Percentiles rank a stretch among this genome's conserved stretches.
Conservation (phyloP, 2,329 filamentous ascomycete species). For the Arthrinium phaeospermum region DNA sequence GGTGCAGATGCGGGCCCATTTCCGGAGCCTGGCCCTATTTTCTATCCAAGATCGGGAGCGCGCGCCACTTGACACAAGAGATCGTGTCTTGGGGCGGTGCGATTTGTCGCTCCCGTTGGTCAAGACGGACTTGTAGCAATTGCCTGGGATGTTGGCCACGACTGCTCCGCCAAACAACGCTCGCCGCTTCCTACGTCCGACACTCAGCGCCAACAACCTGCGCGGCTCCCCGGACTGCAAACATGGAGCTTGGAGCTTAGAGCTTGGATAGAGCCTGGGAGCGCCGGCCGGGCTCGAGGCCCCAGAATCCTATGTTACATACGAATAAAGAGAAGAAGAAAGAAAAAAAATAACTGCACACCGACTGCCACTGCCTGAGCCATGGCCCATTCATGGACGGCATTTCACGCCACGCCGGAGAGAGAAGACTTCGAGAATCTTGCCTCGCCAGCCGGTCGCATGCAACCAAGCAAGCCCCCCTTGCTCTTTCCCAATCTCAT, state of each 20-base stretch:
- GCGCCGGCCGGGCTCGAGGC: conserved; percentile 27
- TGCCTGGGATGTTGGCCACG: conserved; percentile 28
- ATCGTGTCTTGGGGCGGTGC: conserved; percentile 22
- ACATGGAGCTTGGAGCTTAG: not conserved
- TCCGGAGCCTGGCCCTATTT: conserved; percentile 19
- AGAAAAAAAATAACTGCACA: not conserved
- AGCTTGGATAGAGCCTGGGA: not conserved
- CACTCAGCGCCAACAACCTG: conserved; percentile 29
- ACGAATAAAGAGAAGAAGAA: not conserved
- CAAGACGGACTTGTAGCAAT: not conserved
- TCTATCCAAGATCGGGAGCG: conserved; percentile 27
- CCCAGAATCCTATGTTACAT: not conserved
- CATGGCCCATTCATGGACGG: not conserved
- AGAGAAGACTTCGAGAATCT: conserved; percentile 7
- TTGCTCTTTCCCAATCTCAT: conserved; percentile 1
- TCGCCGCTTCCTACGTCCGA: conserved; percentile 24
- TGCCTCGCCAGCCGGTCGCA: not conserved
- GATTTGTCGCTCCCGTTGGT: not conserved
- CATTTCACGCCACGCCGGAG: not conserved
- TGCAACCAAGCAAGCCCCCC: conserved; percentile 8
- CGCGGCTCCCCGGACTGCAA: conserved; percentile 29
- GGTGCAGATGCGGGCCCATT: conserved; percentile 2
- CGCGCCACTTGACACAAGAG: conserved; percentile 36
- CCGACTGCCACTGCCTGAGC: not conserved
- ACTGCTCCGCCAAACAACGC: conserved; percentile 28